Conservation (phyloP, 805 yeast species). For the Peterozyma toletana region DNA sequence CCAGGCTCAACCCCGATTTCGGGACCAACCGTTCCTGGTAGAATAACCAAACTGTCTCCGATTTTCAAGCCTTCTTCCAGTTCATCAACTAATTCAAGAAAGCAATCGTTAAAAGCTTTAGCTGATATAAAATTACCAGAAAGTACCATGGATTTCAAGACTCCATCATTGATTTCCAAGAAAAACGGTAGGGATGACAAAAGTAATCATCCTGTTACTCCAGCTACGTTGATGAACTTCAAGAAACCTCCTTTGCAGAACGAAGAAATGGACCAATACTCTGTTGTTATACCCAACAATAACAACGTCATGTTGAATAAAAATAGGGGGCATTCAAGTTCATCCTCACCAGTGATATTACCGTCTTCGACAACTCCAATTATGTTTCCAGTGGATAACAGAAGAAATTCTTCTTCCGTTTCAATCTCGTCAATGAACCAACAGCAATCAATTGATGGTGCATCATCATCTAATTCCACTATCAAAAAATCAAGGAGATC, state of each 20-base stretch:
- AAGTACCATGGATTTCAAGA: conserved; percentile 8
- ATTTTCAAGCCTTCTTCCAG: conserved; percentile 1
- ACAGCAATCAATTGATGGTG: too few relatives aligned
- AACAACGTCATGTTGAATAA: conserved; percentile 20
- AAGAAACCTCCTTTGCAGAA: conserved; percentile 8
- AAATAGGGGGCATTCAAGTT: conserved; percentile 19
- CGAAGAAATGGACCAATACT: conserved; percentile 1
- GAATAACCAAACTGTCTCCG: conserved; percentile 7
- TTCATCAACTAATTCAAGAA: background rate
- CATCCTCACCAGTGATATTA: conserved; percentile 28
- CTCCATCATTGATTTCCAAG: conserved; percentile 6
- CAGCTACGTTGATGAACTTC: conserved; percentile 24
- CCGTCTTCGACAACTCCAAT: conserved; percentile 21
- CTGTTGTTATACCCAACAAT: background rate
- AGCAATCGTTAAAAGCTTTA: background rate
- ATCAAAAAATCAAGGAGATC: background rate
- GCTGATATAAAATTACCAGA: conserved; percentile 9
- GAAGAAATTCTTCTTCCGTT: background rate
- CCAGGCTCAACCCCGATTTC: conserved; percentile 6
- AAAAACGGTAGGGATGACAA: conserved; percentile 3
- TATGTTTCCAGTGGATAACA: conserved; percentile 16
- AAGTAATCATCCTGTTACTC: conserved; percentile 15
- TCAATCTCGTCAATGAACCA: too few relatives aligned
- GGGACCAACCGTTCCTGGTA: conserved; percentile 4
- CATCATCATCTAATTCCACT: conserved; percentile 8